phyloP scores from a whole-genome alignment of 2,329 filamentous ascomycete genomes.

The Fusarium sp. region DNA sequence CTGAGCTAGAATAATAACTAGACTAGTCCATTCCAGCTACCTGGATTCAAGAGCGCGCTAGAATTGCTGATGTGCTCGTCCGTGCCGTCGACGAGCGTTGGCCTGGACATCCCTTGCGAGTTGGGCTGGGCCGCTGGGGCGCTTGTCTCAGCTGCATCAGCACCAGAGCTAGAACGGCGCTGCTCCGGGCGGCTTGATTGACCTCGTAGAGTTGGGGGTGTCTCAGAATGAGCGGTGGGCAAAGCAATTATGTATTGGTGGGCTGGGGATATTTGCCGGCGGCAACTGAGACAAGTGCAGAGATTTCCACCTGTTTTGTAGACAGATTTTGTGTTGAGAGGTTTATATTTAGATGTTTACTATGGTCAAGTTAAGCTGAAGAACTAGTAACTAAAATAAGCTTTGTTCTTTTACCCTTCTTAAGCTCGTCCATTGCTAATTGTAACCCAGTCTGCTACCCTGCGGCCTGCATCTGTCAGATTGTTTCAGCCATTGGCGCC shows the following conservation, averaged over 20 bases:
- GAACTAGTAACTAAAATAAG: no score
- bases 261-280: background rate
- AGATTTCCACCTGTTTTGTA: background rate
- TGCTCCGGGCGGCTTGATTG: background rate
- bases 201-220: background rate
- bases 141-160: conserved; percentile 1
- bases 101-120: background rate
- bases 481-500: background rate
- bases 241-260: background rate
- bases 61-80: background rate
- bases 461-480: no score
- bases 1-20: background rate
- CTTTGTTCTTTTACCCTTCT: no score
- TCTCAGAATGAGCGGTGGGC: background rate
- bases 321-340: no score
- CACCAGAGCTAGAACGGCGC: accelerated
- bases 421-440: no score
- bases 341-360: no score
- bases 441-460: no score
- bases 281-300: background rate
- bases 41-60: background rate
- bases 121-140: background rate
- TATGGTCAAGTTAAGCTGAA: no score
- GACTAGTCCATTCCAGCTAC: conserved; percentile 5
- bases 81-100: background rate